phyloP scores from a whole-genome alignment of 371 early-diverging fungal species.

The Blyttiomyces sp. region DNA sequence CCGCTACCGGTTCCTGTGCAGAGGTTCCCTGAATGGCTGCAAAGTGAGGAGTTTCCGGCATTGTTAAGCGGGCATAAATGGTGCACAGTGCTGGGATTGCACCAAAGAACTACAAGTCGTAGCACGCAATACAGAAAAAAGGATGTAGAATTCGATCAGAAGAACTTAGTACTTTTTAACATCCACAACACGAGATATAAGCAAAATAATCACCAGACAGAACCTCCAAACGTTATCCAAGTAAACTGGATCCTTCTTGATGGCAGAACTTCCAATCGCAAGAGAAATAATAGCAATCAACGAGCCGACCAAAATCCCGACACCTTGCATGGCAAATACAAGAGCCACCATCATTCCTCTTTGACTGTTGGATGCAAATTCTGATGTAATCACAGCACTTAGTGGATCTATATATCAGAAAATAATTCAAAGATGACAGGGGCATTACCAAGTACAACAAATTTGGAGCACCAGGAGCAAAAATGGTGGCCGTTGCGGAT shows the following conservation, averaged over 20 bases:
- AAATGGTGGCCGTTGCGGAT: constrained; percentile 68
- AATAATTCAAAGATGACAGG: constrained; percentile 79
- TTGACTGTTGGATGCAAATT: constrained; percentile 73
- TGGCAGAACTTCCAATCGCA: constrained; percentile 62
- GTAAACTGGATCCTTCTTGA: constrained; percentile 59
- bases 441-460: constrained; percentile 77
- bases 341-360: constrained; percentile 83
- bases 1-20: too few relatives aligned
- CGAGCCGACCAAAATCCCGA: constrained; percentile 79
- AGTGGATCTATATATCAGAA: constrained; percentile 68
- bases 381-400: constrained; percentile 78
- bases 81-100: constrained; percentile 80
- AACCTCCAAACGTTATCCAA: constrained; percentile 89
- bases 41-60: constrained; percentile 90
- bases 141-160: constrained; percentile 41
- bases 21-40: too few relatives aligned
- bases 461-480: constrained; percentile 65
- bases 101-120: constrained; percentile 64
- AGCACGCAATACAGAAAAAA: too few relatives aligned
- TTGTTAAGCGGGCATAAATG: constrained; percentile 86
- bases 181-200: too few relatives aligned
- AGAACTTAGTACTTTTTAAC: constrained; percentile 15
- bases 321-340: constrained; percentile 91
- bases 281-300: constrained; percentile 67
- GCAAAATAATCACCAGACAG: constrained; percentile 24